Evolutionary conservation across 805 yeast species (phyloP).

Genomic region (Hermanozyma aechmeae): DNA sequence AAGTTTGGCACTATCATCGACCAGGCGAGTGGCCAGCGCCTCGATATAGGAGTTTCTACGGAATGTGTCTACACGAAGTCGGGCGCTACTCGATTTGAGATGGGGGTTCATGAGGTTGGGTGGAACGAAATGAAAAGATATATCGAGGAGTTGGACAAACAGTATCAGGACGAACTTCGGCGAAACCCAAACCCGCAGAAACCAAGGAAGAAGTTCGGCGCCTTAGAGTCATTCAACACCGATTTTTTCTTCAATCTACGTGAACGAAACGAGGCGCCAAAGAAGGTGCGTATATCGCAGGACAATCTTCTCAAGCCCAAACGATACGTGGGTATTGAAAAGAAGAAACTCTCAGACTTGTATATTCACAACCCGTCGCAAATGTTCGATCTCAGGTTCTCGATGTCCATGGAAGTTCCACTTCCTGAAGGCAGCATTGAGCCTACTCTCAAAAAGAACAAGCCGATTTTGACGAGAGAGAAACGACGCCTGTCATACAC

Average conservation of each 20-base stretch:
- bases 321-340: conserved; percentile 63
- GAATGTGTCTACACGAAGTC: conserved; percentile 56
- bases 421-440: conserved; percentile 48
- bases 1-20: conserved; percentile 67
- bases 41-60: conserved; percentile 57
- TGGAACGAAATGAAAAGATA: conserved; percentile 48
- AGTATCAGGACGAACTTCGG: conserved; percentile 33
- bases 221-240: conserved; percentile 51
- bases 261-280: conserved; percentile 57
- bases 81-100: conserved; percentile 47
- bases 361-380: conserved; percentile 68
- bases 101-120: conserved; percentile 57
- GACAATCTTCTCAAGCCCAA: conserved; percentile 54
- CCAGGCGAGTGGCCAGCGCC: conserved; percentile 50
- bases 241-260: conserved; percentile 57
- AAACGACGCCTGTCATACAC: conserved; percentile 66
- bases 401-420: conserved; percentile 73
- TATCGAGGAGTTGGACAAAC: conserved; percentile 44
- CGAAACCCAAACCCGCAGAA: conserved; percentile 11
- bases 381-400: conserved; percentile 65
- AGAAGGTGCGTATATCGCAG: conserved; percentile 54
- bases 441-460: conserved; percentile 38
- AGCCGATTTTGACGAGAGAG: conserved; percentile 50
- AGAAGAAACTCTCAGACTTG: conserved; percentile 65
- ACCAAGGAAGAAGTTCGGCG: conserved; percentile 44